Conservation (phyloP, 225 moss, liverwort and hornwort species). For the Polytrichum commune region DNA sequence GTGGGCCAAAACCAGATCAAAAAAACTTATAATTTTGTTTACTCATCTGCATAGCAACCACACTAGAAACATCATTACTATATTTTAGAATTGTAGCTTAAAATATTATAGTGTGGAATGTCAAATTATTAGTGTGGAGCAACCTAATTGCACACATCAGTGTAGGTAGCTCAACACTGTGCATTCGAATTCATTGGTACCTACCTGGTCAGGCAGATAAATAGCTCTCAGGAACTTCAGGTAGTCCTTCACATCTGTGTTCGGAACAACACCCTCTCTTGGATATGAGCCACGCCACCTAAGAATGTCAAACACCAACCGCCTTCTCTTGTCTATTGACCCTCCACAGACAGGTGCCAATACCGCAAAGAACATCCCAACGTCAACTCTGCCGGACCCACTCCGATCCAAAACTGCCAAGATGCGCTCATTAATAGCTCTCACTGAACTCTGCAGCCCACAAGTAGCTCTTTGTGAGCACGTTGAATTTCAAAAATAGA, state of each 20-base stretch:
- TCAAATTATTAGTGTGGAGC: no score
- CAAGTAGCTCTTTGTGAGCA: not conserved
- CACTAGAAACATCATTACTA: no score
- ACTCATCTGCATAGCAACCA: no score
- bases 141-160: no score
- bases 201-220: slow-evolving; percentile 75
- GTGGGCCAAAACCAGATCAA: no score
- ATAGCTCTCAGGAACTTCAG: slow-evolving; percentile 81
- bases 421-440: slow-evolving; percentile 83
- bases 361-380: slow-evolving; percentile 90
- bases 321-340: slow-evolving; percentile 72
- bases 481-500: not conserved
- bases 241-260: slow-evolving; percentile 76
- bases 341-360: slow-evolving; percentile 85
- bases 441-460: slow-evolving; percentile 64
- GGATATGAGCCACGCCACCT: slow-evolving; percentile 64
- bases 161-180: no score
- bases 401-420: slow-evolving; percentile 69
- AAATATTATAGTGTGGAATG: no score
- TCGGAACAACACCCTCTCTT: slow-evolving; percentile 73
- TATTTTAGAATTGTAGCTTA: no score
- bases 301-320: slow-evolving; percentile 79
- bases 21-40: not conserved
- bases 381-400: slow-evolving; percentile 73
- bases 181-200: no score